phyloP scores from a whole-genome alignment of 129 eudicot species.

The Rutidosis leptorrhynchoides region DNA sequence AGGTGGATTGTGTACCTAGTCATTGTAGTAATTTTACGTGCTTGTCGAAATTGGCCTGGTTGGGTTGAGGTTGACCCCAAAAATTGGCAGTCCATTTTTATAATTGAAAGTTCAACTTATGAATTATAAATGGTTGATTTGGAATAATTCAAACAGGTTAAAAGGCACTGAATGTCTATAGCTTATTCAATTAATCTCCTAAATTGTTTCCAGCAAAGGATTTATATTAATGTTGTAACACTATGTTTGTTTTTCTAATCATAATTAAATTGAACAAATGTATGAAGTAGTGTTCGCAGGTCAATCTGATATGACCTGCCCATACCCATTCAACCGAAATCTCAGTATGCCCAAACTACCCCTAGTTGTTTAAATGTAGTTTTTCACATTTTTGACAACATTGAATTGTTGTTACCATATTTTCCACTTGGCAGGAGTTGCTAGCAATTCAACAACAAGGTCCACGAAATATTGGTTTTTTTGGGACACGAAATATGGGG shows the following conservation, averaged over 20 bases:
- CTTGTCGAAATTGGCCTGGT: not conserved
- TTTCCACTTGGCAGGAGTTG: conserved; percentile 56
- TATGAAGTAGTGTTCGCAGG: too few species aligned
- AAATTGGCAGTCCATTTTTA: not conserved
- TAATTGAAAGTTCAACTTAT: too few species aligned
- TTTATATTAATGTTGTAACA: too few species aligned
- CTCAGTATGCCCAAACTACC: too few species aligned
- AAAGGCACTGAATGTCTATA: not conserved
- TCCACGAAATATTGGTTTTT: conserved; percentile 86
- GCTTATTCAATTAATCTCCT: not conserved
- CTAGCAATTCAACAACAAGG: conserved; percentile 99
- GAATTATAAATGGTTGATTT: not conserved
- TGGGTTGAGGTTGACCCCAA: not conserved
- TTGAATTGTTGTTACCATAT: conserved; percentile 6
- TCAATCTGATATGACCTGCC: too few species aligned
- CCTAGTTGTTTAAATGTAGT: too few species aligned
- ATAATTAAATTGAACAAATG: too few species aligned
- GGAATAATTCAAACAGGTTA: not conserved
- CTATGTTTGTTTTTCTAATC: too few species aligned
- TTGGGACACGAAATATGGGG: conserved; percentile 97
- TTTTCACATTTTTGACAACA: too few species aligned
- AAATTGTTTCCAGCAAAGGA: not conserved
- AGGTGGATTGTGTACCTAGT: not conserved
- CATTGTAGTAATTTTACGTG: not conserved
- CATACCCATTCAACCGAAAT: too few species aligned